Percentiles rank a stretch among this genome's conserved stretches.
phyloP scores from a whole-genome alignment of 495 filamentous ascomycete species.

The Neurospora discreta region DNA sequence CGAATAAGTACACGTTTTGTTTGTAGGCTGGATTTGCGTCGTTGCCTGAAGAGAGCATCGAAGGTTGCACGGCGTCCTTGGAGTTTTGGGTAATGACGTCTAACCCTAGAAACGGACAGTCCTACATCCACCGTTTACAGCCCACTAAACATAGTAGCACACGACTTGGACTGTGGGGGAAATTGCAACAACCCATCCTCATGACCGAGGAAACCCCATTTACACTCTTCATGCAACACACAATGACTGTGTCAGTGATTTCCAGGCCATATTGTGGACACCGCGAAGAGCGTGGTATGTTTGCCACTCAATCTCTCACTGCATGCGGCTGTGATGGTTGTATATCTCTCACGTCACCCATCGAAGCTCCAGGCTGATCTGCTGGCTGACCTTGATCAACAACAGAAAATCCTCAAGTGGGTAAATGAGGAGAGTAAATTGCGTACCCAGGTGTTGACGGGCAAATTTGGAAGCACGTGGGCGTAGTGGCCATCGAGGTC shows the following conservation, averaged over 20 bases:
- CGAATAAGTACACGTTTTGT: background rate
- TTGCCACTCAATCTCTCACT: background rate
- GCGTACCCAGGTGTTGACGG: background rate
- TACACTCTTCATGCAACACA: background rate
- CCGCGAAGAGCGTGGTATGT: background rate
- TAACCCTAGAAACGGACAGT: background rate
- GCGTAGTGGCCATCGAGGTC: background rate
- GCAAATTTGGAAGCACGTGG: background rate
- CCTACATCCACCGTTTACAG: background rate
- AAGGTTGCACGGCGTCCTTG: background rate
- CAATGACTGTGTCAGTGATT: background rate
- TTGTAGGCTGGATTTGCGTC: background rate
- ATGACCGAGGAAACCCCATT: background rate
- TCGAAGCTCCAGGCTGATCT: background rate
- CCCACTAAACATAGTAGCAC: background rate
- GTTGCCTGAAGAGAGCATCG: background rate
- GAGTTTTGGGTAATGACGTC: background rate
- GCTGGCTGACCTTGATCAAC: background rate
- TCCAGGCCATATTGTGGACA: background rate
- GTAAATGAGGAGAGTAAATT: background rate
- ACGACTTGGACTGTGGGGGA: background rate
- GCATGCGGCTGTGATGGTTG: background rate
- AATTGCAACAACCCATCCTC: background rate
- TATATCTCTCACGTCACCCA: background rate
- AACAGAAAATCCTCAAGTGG: background rate